phyloP scores from a whole-genome alignment of 192 early-diverging fungal species.

The Phycomyces blakesleeanus region DNA sequence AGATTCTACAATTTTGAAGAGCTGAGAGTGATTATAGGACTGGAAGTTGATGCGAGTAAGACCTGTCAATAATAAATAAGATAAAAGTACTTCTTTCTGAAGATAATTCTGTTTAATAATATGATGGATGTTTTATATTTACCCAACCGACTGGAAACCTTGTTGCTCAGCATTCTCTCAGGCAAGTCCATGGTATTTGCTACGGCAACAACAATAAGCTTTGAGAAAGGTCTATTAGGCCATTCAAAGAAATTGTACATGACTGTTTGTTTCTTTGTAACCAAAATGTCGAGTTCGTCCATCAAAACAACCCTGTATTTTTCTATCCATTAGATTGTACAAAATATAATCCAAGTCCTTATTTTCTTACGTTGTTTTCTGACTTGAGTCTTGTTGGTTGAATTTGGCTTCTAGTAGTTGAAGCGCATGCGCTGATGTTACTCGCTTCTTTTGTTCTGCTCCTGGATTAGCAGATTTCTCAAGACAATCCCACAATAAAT shows the following conservation, averaged over 20 bases:
- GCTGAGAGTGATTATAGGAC: conserved; percentile 84
- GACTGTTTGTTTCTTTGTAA: conserved; percentile 86
- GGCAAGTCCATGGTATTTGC: conserved; percentile 99
- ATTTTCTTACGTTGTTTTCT: conserved; percentile 31
- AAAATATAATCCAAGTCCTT: conserved; percentile 27
- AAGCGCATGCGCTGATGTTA: conserved; percentile 73
- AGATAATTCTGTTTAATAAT: neutral
- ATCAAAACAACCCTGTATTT: conserved; percentile 79
- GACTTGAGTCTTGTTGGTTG: conserved; percentile 39
- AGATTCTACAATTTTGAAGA: conserved; percentile 81
- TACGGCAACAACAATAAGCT: conserved; percentile 89
- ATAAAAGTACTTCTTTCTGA: too few species aligned
- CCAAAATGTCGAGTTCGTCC: conserved; percentile 95
- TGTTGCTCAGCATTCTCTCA: conserved; percentile 84
- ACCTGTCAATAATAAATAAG: conserved; percentile 38
- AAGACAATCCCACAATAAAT: conserved; percentile 75
- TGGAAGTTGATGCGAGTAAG: conserved; percentile 89
- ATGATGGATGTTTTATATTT: neutral
- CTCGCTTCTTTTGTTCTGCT: conserved; percentile 37
- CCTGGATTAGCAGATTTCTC: conserved; percentile 38
- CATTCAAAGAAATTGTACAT: conserved; percentile 99
- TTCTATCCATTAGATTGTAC: neutral
- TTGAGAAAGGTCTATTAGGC: conserved; percentile 80
- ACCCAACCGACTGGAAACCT: conserved; percentile 88
- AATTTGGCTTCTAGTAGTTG: conserved; percentile 73